phyloP scores from a whole-genome alignment of 352 stramenopile species.

The Phytophthora hybrid region DNA sequence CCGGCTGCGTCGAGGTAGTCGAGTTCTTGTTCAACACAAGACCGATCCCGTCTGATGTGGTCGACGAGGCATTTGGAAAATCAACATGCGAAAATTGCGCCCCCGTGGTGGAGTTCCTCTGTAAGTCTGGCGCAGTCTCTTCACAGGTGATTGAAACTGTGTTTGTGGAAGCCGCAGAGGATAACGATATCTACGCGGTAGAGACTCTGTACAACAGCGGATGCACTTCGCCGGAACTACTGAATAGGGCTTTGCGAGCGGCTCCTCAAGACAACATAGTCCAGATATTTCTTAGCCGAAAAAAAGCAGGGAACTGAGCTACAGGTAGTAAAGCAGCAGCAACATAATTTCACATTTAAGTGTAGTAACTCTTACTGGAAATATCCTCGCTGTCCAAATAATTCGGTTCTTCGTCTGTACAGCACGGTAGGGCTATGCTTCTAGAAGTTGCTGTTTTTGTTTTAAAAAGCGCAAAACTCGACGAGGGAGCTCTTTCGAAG shows the following conservation, averaged over 20 bases:
- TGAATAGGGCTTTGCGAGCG: constrained; percentile 1
- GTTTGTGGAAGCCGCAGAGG: neutral
- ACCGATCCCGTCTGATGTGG: constrained; percentile 2
- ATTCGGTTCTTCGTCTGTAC: too few relatives aligned
- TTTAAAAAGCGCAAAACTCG: constrained; percentile 10
- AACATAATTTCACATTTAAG: neutral
- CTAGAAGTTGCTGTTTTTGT: neutral
- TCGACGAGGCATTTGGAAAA: neutral
- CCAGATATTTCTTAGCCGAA: neutral
- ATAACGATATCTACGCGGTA: neutral
- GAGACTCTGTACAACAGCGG: constrained; percentile 3
- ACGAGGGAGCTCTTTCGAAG: neutral
- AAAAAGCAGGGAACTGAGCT: neutral
- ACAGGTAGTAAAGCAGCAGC: too few relatives aligned
- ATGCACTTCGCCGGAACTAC: constrained; percentile 2
- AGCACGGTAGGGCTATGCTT: neutral
- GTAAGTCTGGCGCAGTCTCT: neutral
- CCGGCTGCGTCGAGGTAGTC: neutral
- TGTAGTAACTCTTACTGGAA: neutral
- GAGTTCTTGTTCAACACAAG: constrained; percentile 5
- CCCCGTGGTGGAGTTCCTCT: neutral
- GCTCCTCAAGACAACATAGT: neutral
- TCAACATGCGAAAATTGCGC: neutral
- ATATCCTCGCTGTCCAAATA: too few relatives aligned
- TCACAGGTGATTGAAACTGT: neutral